phyloP scores from a whole-genome alignment of 2,329 filamentous ascomycete species.

The Akanthomyces lecanii region DNA sequence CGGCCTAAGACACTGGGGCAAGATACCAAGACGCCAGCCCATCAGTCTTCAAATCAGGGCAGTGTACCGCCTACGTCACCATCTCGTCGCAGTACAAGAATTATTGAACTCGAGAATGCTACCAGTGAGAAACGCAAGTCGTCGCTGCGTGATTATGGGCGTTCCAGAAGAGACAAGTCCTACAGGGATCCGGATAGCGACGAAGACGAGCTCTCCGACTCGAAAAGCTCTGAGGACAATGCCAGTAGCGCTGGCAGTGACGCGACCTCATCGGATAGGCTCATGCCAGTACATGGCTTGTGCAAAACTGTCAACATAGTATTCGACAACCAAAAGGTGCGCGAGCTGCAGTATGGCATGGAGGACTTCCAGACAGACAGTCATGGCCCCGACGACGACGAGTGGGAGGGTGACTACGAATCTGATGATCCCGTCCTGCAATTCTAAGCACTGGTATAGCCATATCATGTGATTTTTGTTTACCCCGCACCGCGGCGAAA shows the following conservation, averaged over 20 bases:
- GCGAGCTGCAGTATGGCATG: constrained; percentile 64
- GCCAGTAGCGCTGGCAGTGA: constrained; percentile 16
- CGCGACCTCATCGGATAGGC: not conserved
- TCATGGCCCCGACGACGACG: constrained; percentile 52
- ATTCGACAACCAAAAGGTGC: constrained; percentile 72
- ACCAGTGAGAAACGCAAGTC: constrained; percentile 18
- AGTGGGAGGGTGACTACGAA: constrained; percentile 56
- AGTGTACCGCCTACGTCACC: constrained; percentile 23
- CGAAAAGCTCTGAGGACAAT: constrained; percentile 21
- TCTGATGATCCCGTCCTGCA: constrained; percentile 35
- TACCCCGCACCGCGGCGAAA: too few relatives aligned
- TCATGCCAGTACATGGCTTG: constrained; percentile 54
- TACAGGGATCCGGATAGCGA: constrained; percentile 46
- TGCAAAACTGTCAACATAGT: constrained; percentile 67
- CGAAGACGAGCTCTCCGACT: constrained; percentile 34
- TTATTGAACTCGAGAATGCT: constrained; percentile 27
- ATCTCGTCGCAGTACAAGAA: constrained; percentile 36
- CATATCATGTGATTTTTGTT: not conserved
- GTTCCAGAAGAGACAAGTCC: constrained; percentile 22
- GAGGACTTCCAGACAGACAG: constrained; percentile 64
- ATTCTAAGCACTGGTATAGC: not conserved
- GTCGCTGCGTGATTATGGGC: constrained; percentile 8
- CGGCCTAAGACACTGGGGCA: constrained; percentile 19
- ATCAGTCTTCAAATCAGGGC: constrained; percentile 12
- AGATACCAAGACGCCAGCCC: constrained; percentile 4